These are phyloP conservation scores for Hyaloperonospora arabidopsidis DNA, from an alignment of 352 stramenopile species.

Conservation along the genomic window DNA sequence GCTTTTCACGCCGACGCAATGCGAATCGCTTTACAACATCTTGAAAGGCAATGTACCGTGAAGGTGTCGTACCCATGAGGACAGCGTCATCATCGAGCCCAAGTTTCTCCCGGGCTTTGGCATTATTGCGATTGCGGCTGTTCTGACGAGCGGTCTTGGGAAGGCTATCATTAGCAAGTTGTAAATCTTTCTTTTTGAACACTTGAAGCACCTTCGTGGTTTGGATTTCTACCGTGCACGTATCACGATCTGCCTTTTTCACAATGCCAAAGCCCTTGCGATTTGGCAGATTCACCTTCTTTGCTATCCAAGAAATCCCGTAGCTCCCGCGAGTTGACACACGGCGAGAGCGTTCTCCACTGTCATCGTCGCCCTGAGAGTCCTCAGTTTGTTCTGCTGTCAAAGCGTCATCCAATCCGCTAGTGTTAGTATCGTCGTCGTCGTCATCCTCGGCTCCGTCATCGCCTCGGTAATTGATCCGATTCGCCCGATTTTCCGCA, in stretches of 20 bases:
- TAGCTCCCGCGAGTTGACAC: constrained; percentile 76
- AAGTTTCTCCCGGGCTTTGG: constrained; percentile 67
- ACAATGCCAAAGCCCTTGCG: constrained; percentile 72
- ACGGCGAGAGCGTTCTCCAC: constrained; percentile 50
- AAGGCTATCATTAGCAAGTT: constrained; percentile 57
- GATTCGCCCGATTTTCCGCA: constrained; percentile 21
- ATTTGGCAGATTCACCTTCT: constrained; percentile 72
- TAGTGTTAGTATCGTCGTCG: constrained; percentile 42
- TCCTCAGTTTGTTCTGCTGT: constrained; percentile 59
- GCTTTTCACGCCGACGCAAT: constrained; percentile 69
- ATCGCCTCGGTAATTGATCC: constrained; percentile 21
- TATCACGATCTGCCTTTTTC: constrained; percentile 78
- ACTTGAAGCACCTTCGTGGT: constrained; percentile 64
- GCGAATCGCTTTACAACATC: constrained; percentile 81
- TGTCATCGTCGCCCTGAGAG: constrained; percentile 72
- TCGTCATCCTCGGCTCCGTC: constrained; percentile 52
- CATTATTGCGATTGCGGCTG: constrained; percentile 57
- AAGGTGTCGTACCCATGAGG: constrained; percentile 75
- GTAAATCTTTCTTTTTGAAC: constrained; percentile 85
- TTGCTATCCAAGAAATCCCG: constrained; percentile 81
- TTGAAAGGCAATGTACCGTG: constrained; percentile 75
- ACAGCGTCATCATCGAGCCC: constrained; percentile 61
- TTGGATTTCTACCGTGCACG: constrained; percentile 74
- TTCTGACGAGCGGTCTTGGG: constrained; percentile 46
- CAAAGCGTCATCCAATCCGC: constrained; percentile 42